Base-by-base conservation (phyloP, 2,329 filamentous ascomycete genomes). In the Penicillium freii region DNA sequence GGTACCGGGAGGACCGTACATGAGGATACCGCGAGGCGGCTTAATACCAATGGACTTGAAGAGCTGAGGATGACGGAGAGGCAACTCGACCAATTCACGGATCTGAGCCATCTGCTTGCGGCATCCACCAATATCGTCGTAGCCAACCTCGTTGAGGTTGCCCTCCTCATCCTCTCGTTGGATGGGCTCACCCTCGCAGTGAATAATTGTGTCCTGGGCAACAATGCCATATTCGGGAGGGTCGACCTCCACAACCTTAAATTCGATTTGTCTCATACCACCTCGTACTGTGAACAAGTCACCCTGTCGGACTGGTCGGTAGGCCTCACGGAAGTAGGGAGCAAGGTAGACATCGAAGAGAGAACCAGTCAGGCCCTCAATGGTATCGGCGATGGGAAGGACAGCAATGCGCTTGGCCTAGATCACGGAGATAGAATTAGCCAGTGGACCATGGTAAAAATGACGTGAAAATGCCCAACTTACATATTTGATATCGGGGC, bases 21-120 rank as follows among this genome's bases (percentile, higher is more conserved):
- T 91, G 73, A 99, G 85, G 72, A 97, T 96, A 87, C 94, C 94
- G 72, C 94, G 92, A 45, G 94, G 94, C 55, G 94, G 94, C 86
- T 99, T 99, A 82, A 99, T 97, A 86, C 94, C 94, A 73, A 99
- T 97, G 40, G 93, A 97, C 84, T 97, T 99, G 89, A 99, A 99
- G 50, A 99, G 89, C 78, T 97, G 94, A 60, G 94, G 94, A 79
- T 99, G 94, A 72, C 94, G 88, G 61, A 99, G 85, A 61, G 94
- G 94, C 67, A 99, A 83, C 84, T 99, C 94, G 65, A 99, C 94
- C 84, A 99, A 87, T 78, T 99, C 94, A 75, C 94, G 91, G 70
- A 99, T 96, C 83, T 99, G 94, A 63, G 94, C 94, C 94, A 99
- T 97, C 81, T 99, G 94, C 82, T 99, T 99, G 73, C 94, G 87